Base-by-base conservation (phyloP, 1,284 basidiomycete genomes). In the Ustilago loliicola region DNA sequence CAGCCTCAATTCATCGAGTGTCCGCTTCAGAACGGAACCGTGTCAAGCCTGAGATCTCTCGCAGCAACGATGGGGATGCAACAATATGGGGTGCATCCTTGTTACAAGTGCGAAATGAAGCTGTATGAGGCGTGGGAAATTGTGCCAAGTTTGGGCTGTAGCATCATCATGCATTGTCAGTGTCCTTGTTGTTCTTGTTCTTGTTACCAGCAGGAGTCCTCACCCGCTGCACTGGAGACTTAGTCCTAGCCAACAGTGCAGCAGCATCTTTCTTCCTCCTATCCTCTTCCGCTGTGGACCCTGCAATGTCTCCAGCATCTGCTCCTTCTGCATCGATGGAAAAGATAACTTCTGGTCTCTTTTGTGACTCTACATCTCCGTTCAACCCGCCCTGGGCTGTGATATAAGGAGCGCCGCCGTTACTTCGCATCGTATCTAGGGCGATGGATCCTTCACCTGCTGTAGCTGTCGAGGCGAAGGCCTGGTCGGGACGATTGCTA, bases 261-360 rank as follows among this genome's bases (percentile, higher is more conserved):
- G 59, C 66, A 2, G 70, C 70, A 9, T 72, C 57, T 30, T 47
- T 54, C 36, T 53, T 67, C 27, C 74, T 61, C 48, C 45, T 64
- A 1, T 72, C 69, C 19, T 77, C 74, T 5, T 72, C 66, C 5
- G 65, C 73, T 1, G 58, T 32, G 0, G 61, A 61, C 1, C 66
- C 74, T 0, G 61, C 74, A 50, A 68, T 55, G 51, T 77, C 74
- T 1, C 62, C 63, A 0, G 17, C n/a, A n/a, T 70, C 75, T 9
- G 47, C 59, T 15, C 69, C 70, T n/a, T n/a, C n/a, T n/a, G n/a
- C n/a, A 38, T 77, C 75, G 36, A 77, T 70, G 4, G 61, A 53
- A 47, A 77, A 77, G 36, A 77, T 66, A 19, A 77, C 66, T 13
- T 77, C 76, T n/a, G 66, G 70, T n/a, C 42, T 36, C 61, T 77